Percentiles rank a stretch among this genome's conserved stretches.
phyloP scores from a whole-genome alignment of 2,329 filamentous ascomycete species.

The Pseudocercospora musae region DNA sequence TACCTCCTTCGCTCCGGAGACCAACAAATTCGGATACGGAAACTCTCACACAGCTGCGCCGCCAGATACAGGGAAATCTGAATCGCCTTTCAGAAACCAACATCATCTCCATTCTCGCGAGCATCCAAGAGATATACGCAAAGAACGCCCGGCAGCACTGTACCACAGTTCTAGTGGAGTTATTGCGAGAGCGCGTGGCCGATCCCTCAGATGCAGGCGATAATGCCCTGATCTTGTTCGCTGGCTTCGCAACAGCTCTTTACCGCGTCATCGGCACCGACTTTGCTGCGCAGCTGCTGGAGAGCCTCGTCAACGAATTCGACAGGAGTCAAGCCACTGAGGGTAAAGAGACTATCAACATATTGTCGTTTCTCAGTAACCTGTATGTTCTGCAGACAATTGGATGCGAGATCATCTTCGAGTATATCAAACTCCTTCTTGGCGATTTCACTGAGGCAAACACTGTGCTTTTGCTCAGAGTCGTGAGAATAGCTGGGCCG shows the following conservation, averaged over 20 bases:
- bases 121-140: constrained; percentile 79
- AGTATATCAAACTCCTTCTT: constrained; percentile 80
- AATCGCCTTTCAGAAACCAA: constrained; percentile 93
- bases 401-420: constrained; percentile 78
- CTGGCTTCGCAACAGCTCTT: constrained; percentile 81
- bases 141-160: constrained; percentile 84
- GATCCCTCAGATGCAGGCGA: constrained; percentile 77
- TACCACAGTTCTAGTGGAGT: constrained; percentile 72
- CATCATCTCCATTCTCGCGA: constrained; percentile 75
- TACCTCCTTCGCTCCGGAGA: constrained; percentile 79
- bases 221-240: constrained; percentile 85
- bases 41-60: constrained; percentile 64
- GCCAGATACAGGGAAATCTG: constrained; percentile 81
- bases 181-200: constrained; percentile 74
- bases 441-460: constrained; percentile 74
- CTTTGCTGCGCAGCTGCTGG: constrained; percentile 82
- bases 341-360: constrained; percentile 66
- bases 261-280: constrained; percentile 86
- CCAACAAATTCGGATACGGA: constrained; percentile 63
- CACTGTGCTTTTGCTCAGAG: constrained; percentile 79
- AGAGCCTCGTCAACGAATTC: constrained; percentile 73
- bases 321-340: constrained; percentile 46
- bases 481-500: constrained; percentile 76
- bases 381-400: constrained; percentile 91
- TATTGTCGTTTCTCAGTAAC: constrained; percentile 78